Evolutionary conservation across 139 green algal species (phyloP).

Genomic region (Haematococcus lacustris): DNA sequence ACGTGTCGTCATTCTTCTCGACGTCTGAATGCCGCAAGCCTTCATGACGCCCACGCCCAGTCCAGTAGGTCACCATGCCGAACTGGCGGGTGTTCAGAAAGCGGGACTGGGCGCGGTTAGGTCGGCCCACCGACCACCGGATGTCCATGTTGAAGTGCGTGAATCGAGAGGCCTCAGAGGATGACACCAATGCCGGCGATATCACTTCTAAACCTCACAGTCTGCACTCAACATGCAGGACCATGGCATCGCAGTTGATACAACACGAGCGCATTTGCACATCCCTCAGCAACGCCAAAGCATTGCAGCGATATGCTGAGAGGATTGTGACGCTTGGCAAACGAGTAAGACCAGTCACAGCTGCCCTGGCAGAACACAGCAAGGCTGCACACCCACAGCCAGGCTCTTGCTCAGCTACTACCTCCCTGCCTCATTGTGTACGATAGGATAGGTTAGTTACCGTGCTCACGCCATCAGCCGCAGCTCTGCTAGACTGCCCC

Average conservation of each 20-base stretch:
- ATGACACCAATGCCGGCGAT: no score
- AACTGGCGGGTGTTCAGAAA: not conserved
- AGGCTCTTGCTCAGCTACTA: not conserved
- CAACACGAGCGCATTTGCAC: slow-evolving; percentile 90
- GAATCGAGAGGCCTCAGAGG: no score
- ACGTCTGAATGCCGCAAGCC: no score
- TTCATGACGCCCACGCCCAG: no score
- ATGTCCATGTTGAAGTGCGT: not conserved
- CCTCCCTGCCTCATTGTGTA: not conserved
- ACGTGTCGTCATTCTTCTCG: no score
- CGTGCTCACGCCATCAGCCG: not conserved
- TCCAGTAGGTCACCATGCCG: no score
- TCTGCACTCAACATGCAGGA: slow-evolving; percentile 46
- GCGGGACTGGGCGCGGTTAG: not conserved
- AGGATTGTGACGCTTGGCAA: slow-evolving; percentile 77
- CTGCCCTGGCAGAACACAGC: no score
- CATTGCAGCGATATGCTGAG: slow-evolving; percentile 75
- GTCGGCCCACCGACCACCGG: not conserved
- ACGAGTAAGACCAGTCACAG: slow-evolving; percentile 53
- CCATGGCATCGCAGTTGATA: slow-evolving; percentile 90
- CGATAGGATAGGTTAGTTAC: not conserved
- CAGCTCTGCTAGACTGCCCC: not conserved
- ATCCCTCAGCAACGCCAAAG: slow-evolving; percentile 79
- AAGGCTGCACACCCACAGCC: not conserved
- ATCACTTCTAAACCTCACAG: not conserved